phyloP scores from a whole-genome alignment of 805 yeast species.

The Barnettozyma sp. region DNA sequence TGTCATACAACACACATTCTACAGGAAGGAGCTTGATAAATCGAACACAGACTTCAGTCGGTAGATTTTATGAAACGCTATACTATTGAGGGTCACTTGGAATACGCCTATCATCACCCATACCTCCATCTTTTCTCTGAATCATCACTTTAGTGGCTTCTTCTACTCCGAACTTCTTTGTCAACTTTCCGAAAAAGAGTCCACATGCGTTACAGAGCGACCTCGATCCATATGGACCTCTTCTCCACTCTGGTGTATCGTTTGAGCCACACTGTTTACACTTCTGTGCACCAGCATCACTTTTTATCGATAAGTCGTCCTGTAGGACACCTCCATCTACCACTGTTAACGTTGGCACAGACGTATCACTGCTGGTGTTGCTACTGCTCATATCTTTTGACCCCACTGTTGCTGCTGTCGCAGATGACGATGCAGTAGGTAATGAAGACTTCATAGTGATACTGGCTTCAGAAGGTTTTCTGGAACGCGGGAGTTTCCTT shows the following conservation, averaged over 20 bases:
- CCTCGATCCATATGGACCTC: conserved; percentile 70
- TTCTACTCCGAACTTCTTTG: conserved; percentile 39
- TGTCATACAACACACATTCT: no score
- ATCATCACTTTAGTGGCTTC: conserved; percentile 23
- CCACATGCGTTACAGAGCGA: conserved; percentile 74
- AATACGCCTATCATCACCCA: conserved; percentile 25
- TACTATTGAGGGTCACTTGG: no score
- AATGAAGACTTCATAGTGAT: no score
- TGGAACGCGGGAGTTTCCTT: conserved; percentile 1
- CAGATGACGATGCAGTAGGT: no score
- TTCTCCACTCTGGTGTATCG: conserved; percentile 84
- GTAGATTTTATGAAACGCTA: no score
- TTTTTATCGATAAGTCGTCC: conserved; percentile 15
- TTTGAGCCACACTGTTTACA: conserved; percentile 69
- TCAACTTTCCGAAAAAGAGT: conserved; percentile 57
- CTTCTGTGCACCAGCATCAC: conserved; percentile 15
- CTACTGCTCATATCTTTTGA: no score
- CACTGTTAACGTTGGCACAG: not conserved
- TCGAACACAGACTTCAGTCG: no score
- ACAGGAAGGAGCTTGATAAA: not conserved
- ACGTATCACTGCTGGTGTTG: no score
- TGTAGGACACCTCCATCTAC: conserved; percentile 11
- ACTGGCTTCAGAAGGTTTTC: no score
- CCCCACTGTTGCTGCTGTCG: no score
- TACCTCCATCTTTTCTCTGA: conserved; percentile 20